A percentile compares a stretch with the other conserved stretches of the same genome.
Evolutionary conservation across 1,284 basidiomycete species (phyloP).

Genomic region (Cerioporus squamosus): DNA sequence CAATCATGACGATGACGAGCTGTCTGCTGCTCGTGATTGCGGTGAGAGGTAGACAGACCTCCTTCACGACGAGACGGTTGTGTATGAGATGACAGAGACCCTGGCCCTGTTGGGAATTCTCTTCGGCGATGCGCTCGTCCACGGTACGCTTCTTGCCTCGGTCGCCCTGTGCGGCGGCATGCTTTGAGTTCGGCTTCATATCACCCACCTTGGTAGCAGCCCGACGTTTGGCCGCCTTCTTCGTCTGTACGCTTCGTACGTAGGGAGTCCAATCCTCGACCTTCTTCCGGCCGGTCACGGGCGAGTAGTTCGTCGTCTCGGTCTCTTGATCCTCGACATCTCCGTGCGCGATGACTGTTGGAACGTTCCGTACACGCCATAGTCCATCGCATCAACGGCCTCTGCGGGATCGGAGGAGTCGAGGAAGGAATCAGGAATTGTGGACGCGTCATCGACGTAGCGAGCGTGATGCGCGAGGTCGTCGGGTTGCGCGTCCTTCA

Average conservation of each 20-base stretch:
- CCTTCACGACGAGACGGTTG: slow-evolving; percentile 11
- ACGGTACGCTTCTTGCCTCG: neutral
- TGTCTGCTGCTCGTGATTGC: neutral
- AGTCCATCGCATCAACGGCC: neutral
- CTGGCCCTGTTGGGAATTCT: neutral
- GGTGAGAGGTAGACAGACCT: slow-evolving; percentile 4
- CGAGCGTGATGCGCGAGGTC: neutral
- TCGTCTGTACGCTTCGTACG: too few relatives aligned
- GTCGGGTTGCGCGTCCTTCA: neutral
- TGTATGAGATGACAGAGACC: slow-evolving; percentile 3
- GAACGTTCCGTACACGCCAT: neutral
- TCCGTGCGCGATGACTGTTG: neutral
- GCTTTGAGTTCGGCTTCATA: too few relatives aligned
- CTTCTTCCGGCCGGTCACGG: neutral
- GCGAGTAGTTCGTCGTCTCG: slow-evolving; percentile 1
- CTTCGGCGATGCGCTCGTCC: neutral
- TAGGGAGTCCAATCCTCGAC: neutral
- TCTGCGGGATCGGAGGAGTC: neutral
- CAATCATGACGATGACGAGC: neutral
- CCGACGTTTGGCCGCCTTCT: too few relatives aligned
- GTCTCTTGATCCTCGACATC: slow-evolving; percentile 5
- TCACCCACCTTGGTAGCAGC: too few relatives aligned
- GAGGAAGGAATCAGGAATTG: neutral
- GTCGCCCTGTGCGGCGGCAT: neutral
- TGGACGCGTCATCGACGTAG: neutral